These are phyloP conservation scores for Jaenimonas drosophilae DNA, from an alignment of 208 protist species.

Conservation along the genomic window DNA sequence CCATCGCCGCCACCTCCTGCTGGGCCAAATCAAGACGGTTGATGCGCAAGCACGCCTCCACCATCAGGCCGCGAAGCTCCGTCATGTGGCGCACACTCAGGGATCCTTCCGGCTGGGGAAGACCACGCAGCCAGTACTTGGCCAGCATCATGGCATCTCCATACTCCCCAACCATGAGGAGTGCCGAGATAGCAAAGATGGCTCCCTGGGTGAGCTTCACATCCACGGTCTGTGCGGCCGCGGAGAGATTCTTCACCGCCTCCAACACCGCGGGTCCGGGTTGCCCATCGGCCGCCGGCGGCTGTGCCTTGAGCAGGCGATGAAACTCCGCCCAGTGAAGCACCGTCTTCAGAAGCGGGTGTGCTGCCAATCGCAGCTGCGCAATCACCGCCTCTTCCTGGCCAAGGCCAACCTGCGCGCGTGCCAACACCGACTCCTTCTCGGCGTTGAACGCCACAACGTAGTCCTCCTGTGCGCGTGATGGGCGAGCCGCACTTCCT, in stretches of 20 bases:
- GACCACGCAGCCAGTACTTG: conserved; percentile 38
- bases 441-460: conserved; percentile 50
- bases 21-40: conserved; percentile 66
- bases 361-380: conserved; percentile 34
- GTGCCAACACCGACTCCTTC: conserved; percentile 45
- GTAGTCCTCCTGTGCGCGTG: conserved; percentile 30
- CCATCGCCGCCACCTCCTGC: conserved; percentile 63
- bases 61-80: conserved; percentile 50
- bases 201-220: conserved; percentile 16
- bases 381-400: conserved; percentile 53
- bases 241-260: conserved; percentile 19
- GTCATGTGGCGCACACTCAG: conserved; percentile 17
- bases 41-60: conserved; percentile 60
- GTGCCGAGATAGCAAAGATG: conserved; percentile 36
- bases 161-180: conserved; percentile 29
- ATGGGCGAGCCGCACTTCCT: conserved; percentile 24
- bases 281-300: not conserved
- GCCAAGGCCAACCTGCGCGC: conserved; percentile 69
- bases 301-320: conserved; percentile 4
- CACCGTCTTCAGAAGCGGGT: conserved; percentile 44
- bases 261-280: conserved; percentile 4
- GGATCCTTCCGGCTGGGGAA: conserved; percentile 17
- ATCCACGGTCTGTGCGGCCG: conserved; percentile 13
- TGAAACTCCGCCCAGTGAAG: conserved; percentile 41
- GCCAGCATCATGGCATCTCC: conserved; percentile 38